Evolutionary conservation across 1,284 basidiomycete species (phyloP).

Genomic region (Trichosporon asahii): DNA sequence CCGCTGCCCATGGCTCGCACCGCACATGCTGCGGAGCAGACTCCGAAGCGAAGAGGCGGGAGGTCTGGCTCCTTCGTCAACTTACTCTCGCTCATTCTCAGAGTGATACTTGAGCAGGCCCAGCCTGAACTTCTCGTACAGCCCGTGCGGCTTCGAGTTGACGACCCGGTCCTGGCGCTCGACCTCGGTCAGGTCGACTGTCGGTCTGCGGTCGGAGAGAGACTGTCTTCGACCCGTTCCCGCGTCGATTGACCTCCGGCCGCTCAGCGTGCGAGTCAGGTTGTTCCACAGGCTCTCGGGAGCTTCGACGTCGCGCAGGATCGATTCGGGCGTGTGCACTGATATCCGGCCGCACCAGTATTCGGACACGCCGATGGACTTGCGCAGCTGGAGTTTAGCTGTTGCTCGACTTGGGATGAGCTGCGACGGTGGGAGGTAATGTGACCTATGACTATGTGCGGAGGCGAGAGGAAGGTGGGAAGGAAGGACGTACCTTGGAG

Average conservation of each 20-base stretch:
- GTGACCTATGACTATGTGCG: too few relatives aligned
- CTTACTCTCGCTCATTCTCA: constrained; percentile 28
- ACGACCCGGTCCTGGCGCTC: constrained; percentile 35
- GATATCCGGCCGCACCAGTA: constrained; percentile 41
- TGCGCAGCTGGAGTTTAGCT: constrained; percentile 30
- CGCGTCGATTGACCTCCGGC: neutral
- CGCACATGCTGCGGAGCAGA: too few relatives aligned
- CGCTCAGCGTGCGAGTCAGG: constrained; percentile 10
- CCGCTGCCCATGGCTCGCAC: too few relatives aligned
- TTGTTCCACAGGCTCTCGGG: neutral
- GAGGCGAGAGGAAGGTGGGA: neutral
- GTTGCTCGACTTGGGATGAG: neutral
- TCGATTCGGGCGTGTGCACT: neutral
- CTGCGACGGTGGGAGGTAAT: too few relatives aligned
- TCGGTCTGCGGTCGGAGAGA: constrained; percentile 8
- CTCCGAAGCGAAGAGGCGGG: too few relatives aligned
- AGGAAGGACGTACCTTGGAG: constrained; percentile 12
- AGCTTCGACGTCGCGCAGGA: neutral
- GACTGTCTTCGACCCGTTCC: neutral
- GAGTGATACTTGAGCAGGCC: constrained; percentile 43
- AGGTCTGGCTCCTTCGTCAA: neutral
- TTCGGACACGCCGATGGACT: constrained; percentile 34
- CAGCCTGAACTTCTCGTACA: constrained; percentile 45
- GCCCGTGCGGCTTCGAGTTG: constrained; percentile 26
- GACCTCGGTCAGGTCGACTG: constrained; percentile 24